Evolutionary conservation across 2,329 filamentous ascomycete species (phyloP).

Genomic region (Neurospora sp.): DNA sequence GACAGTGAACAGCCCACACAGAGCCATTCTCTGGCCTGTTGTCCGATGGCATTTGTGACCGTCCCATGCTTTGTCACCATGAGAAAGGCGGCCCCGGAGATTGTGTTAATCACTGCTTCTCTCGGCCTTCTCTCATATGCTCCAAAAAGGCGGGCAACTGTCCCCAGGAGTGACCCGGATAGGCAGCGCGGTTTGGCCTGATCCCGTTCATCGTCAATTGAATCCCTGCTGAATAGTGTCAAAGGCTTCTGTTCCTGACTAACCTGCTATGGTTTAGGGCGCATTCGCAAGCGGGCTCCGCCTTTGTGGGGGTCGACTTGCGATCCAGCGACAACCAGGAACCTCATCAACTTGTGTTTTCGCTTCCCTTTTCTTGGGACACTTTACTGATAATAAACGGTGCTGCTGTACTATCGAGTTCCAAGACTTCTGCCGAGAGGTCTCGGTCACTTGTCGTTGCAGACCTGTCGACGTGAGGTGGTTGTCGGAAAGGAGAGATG

Average conservation of each 20-base stretch:
- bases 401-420: not conserved
- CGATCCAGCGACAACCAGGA: not conserved
- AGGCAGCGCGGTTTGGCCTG: not conserved
- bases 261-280: not conserved
- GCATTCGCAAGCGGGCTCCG: not conserved
- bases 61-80: not conserved
- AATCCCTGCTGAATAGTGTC: not conserved
- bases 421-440: not conserved
- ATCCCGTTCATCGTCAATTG: not conserved
- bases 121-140: not conserved
- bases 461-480: not conserved
- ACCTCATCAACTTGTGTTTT: not conserved
- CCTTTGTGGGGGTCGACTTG: not conserved
- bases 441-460: not conserved
- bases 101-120: not conserved
- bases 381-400: not conserved
- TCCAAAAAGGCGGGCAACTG: not conserved
- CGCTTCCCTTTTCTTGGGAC: not conserved
- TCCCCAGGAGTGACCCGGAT: not conserved
- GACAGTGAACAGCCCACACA: not conserved
- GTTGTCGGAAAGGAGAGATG: not conserved
- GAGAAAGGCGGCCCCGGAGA: not conserved
- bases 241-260: not conserved
- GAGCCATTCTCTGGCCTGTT: not conserved
- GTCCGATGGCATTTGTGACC: not conserved